Base-by-base conservation (phyloP, 108 stramenopile species). In the Cafeteria roenbergensis region DNA sequence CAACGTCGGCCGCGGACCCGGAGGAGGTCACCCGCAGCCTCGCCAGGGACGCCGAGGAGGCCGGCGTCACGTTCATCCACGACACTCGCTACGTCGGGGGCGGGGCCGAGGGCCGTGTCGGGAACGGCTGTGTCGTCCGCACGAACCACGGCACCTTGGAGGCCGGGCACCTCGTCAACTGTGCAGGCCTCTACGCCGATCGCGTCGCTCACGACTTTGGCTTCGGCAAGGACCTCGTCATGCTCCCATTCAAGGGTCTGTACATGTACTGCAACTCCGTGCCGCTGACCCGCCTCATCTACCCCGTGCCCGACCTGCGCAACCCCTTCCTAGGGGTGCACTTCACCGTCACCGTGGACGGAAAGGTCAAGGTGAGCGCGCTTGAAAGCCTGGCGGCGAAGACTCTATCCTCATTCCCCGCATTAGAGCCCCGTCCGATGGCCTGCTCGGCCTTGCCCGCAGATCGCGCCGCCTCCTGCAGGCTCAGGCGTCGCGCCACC, bases 251-350 rank as follows among this genome's bases (percentile, higher is more conserved):
- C 59, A 61, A 61, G 59, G 59, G 59, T 2, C n/a, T 61, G 24
- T 61, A 61, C 59, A 21, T 61, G 29, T 27, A 61, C 21, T 61
- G 59, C 59, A 14, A 9, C 29, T 8, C 2, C 37, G 22, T 61
- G 21, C 34, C 34, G 2, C 59, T 61, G 21, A 9, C 2, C 24
- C 22, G 59, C 1, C 59, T 61, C 59, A 27, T 61, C 17, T 61
- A 61, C 37, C 59, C 59, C 36, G 59, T 61, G 21, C 59, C 59
- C 2, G 21, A 61, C 20, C 34, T 61, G 36, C 24, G 24, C 17
- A 2, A 12, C 17, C 59, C 59, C 20, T 61, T 61, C 59, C 59
- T 61, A 6, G 59, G 59, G 37, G 59, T 61, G 59, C 59, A 61
- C 37, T 61, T 61, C n/a, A 61, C 59, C 20, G 59, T 61, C 22